Evolutionary conservation across 208 protist genomes (phyloP).

Genomic region (Crithidia fasciculata): DNA sequence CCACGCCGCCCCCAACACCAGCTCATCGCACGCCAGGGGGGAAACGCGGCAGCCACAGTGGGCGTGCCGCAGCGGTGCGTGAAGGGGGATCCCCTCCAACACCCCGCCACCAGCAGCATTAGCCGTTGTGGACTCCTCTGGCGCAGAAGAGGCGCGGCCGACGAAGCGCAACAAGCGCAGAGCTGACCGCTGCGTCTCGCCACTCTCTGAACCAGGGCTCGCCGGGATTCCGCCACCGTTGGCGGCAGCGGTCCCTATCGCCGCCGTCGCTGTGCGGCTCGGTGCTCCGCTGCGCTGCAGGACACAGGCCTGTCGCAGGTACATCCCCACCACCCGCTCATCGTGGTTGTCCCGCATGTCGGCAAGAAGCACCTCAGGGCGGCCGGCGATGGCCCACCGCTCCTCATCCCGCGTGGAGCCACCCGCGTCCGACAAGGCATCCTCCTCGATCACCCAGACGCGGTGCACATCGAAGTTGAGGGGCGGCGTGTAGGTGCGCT

Average conservation of each 20-base stretch:
- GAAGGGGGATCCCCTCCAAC: constrained; percentile 17
- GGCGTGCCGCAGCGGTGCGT: constrained; percentile 14
- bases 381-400: not conserved
- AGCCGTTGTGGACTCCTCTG: not conserved
- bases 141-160: not conserved
- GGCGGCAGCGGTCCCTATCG: not conserved
- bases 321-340: constrained; percentile 4
- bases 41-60: constrained; percentile 23
- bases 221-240: too few relatives aligned
- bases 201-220: too few relatives aligned
- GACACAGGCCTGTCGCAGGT: constrained; percentile 20
- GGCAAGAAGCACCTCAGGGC: constrained; percentile 16
- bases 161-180: constrained; percentile 15
- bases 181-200: not conserved
- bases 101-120: not conserved
- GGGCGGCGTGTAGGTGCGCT: not conserved
- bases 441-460: constrained; percentile 19
- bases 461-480: not conserved
- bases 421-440: not conserved
- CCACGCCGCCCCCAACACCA: constrained; percentile 24
- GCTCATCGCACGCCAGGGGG: constrained; percentile 24
- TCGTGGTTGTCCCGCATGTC: not conserved
- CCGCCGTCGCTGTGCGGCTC: not conserved
- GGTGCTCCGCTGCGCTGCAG: not conserved
- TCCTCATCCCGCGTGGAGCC: not conserved